Evolutionary conservation across 257 asterid species (phyloP), one percentile per base, ranked within the genome.

Genomic region (Paulownia fortunei): DNA sequence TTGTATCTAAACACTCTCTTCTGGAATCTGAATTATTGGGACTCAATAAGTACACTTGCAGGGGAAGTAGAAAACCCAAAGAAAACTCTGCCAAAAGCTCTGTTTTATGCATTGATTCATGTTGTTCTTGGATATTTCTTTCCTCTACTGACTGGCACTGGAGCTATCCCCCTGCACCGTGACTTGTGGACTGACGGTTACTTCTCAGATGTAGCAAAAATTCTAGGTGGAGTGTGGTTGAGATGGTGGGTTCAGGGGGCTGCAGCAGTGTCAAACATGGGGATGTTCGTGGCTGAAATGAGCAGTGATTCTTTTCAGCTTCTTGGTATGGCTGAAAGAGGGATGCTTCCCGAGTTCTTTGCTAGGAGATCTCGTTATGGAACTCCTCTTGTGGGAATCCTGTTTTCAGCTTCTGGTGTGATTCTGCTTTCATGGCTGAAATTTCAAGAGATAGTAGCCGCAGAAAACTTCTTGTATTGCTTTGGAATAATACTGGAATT

Each of bases 11-110:
- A 91, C 59, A 89, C 94, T 1, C 82, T 91, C 3, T 91, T 91
- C 15, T 91, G 96, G 96, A 91, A 91, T 49, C 80, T 91, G n/a
- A 91, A 91, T 67, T 91, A 91, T 55, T 91, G 96, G 94, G 96
- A 91, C 34, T 86, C 92, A 0, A 84, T 91, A 11, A 91, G 96
- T 55, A 91, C 94, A 3, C 85, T 91, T 0, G 81, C 89, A 0
- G 96, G 96, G 47, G 96, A 91, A 79, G 91, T 91, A 4, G 85
- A 82, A 21, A 89, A 86, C 65, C 96, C 96, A 1, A 82, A 70
- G 73, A 89, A 61, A 76, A 87, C 90, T 21, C 88, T 89, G 15
- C 96, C 94, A 0, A 91, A 83, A 44, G 90, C 90, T 34, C 82
- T 91, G 60, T 87, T 86, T 65, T 91, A 80, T 26, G 92, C 94